phyloP scores from a whole-genome alignment of 305 asterid species.

The Lippia alba region DNA sequence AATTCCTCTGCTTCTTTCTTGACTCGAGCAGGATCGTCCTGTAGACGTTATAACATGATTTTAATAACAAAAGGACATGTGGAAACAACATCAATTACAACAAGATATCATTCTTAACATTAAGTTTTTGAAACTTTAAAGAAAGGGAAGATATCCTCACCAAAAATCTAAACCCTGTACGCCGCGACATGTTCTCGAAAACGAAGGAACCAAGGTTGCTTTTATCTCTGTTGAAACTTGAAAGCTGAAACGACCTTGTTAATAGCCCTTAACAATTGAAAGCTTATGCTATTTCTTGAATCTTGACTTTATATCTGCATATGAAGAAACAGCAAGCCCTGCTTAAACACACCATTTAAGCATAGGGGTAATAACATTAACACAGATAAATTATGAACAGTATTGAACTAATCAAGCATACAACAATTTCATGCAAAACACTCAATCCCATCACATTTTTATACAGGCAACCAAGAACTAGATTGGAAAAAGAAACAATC shows the following conservation, averaged over 20 bases:
- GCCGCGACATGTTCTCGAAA: slow-evolving; percentile 82
- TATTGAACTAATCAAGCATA: slow-evolving; percentile 1
- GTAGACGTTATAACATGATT: slow-evolving; percentile 34
- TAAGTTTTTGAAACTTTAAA: too few relatives aligned
- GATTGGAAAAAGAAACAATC: slow-evolving; percentile 12
- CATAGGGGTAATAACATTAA: slow-evolving; percentile 21
- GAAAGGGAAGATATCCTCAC: slow-evolving; percentile 43
- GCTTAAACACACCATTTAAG: slow-evolving; percentile 44
- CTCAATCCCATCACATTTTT: slow-evolving; percentile 27
- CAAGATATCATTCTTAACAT: neutral
- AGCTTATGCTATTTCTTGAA: slow-evolving; percentile 53
- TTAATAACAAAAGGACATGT: neutral
- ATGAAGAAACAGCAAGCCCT: slow-evolving; percentile 66
- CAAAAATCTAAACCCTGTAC: slow-evolving; percentile 73
- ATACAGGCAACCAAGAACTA: slow-evolving; percentile 23
- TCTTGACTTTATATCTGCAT: slow-evolving; percentile 83
- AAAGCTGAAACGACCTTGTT: slow-evolving; percentile 38
- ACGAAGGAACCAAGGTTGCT: slow-evolving; percentile 34
- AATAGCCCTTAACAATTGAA: neutral
- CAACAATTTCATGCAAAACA: slow-evolving; percentile 3
- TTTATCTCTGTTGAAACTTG: too few relatives aligned
- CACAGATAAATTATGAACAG: neutral
- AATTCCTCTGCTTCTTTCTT: slow-evolving; percentile 80
- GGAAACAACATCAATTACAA: neutral
- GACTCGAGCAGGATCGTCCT: slow-evolving; percentile 82